Base-by-base conservation (phyloP, 805 yeast species). In the Saturnispora kantuleensis region DNA sequence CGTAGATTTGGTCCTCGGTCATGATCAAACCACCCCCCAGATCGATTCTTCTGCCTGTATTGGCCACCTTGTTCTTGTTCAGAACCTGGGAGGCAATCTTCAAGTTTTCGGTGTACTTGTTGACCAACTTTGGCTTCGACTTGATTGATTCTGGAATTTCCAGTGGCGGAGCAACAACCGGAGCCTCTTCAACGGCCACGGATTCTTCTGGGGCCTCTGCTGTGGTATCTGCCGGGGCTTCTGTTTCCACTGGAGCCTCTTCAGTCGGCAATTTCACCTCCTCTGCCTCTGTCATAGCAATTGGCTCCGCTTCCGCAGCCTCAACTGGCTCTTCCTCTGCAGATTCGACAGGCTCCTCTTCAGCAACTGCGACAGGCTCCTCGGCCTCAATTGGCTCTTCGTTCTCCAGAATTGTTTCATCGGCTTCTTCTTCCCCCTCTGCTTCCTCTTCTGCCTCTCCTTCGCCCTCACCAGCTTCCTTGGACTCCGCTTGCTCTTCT, bases 1-100 rank as follows among this genome's bases (percentile, higher is more conserved):
- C 80, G 52, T 73, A 64, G 49, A 76, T 68, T 57, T 75, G 77
- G 44, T 69, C 70, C 52, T 76, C 77, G 38, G 80, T 70, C 65
- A 76, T 64, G 39, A 56, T 64, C 56, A 75, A 65, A 15, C 80
- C 80, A 38, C 73, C 69, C 45, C 81, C 81, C 49, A 76, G 62
- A 51, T 73, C 71, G 50, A 75, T 59, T 18, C 68, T 57, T 58
- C 72, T 66, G 50, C 71, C 68, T 2, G 76, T 74, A 53, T 73
- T 76, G 46, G 69, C 73, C 47, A 74, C 62, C 33, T 56, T 54
- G 36, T 58, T 61, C 32, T 67, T 67, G 36, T 70, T 60, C 52
- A 70, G 62, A 8, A 78, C 68, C 41, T 66, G 67, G 42, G 62
- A 57, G n/a, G 78, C 77, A 21, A 73, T 64, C 3, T 65, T 55